phyloP scores from a whole-genome alignment of 306 rosid genomes.

The Prunus campanulata region DNA sequence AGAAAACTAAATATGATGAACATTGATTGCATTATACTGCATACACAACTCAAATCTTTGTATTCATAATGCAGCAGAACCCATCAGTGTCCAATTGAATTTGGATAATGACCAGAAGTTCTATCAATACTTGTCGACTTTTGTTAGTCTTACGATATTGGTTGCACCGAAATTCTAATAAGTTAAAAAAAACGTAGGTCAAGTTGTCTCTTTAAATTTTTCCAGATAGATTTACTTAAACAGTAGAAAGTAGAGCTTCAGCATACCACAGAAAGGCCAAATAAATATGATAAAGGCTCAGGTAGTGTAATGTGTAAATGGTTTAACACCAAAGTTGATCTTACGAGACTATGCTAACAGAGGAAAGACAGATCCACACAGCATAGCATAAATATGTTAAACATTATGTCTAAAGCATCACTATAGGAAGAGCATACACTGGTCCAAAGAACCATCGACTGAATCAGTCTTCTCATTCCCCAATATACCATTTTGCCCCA shows the following conservation, averaged over 20 bases:
- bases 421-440: slow-evolving; percentile 53
- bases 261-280: not conserved
- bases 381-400: slow-evolving; percentile 18
- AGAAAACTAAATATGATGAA: slow-evolving; percentile 5
- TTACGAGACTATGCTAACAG: slow-evolving; percentile 7
- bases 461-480: slow-evolving; percentile 65
- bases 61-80: not conserved
- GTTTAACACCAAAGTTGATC: slow-evolving; percentile 9
- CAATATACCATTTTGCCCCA: slow-evolving; percentile 71
- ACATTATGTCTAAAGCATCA: slow-evolving; percentile 36
- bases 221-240: not conserved
- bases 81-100: slow-evolving; percentile 7
- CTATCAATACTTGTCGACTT: not conserved
- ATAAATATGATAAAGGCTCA: not conserved
- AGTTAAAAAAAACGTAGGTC: not conserved
- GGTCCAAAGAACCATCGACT: slow-evolving; percentile 60
- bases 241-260: slow-evolving; percentile 2
- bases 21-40: not conserved
- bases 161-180: not conserved
- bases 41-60: not conserved
- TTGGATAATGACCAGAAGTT: not conserved
- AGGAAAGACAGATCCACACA: not conserved
- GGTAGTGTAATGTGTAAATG: not conserved
- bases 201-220: not conserved
- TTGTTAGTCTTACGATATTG: not conserved